Evolutionary conservation across 768 basidiomycete genomes (phyloP).

Genomic region (Tricholoma bakamatsutake): DNA sequence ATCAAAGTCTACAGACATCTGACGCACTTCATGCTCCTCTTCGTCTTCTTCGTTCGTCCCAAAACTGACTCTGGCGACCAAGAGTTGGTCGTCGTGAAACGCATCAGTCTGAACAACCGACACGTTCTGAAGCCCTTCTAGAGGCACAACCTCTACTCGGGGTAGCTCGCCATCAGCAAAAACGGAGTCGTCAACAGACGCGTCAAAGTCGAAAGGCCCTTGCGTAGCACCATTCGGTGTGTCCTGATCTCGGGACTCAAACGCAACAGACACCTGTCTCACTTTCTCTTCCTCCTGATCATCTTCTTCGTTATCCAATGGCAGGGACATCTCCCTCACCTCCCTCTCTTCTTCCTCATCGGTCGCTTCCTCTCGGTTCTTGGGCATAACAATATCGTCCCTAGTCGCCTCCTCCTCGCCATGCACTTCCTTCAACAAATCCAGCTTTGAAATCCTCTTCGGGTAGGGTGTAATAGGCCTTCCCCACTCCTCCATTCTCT

Average conservation of each 20-base stretch:
- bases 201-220: constrained; percentile 12
- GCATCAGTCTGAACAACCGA: not conserved
- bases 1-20: constrained; percentile 4
- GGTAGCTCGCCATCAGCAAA: not conserved
- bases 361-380: constrained; percentile 18
- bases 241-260: constrained; percentile 2
- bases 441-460: constrained; percentile 15
- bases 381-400: constrained; percentile 19
- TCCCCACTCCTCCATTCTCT: constrained; percentile 56
- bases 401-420: constrained; percentile 15
- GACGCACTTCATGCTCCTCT: constrained; percentile 4
- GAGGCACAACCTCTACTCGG: not conserved
- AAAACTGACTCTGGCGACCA: not conserved
- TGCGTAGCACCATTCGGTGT: not conserved
- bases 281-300: constrained; percentile 20
- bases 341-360: constrained; percentile 21
- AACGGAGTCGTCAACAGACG: constrained; percentile 4
- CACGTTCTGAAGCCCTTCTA: not conserved
- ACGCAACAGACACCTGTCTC: constrained; percentile 14
- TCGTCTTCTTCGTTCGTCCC: constrained; percentile 10
- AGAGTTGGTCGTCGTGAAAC: not conserved
- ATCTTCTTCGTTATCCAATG: constrained; percentile 18
- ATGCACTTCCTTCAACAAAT: constrained; percentile 15
- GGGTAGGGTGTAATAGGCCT: constrained; percentile 68
- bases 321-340: constrained; percentile 20